Base-by-base conservation (phyloP, 2,329 filamentous ascomycete species). In the Cladosporium oxysporum region DNA sequence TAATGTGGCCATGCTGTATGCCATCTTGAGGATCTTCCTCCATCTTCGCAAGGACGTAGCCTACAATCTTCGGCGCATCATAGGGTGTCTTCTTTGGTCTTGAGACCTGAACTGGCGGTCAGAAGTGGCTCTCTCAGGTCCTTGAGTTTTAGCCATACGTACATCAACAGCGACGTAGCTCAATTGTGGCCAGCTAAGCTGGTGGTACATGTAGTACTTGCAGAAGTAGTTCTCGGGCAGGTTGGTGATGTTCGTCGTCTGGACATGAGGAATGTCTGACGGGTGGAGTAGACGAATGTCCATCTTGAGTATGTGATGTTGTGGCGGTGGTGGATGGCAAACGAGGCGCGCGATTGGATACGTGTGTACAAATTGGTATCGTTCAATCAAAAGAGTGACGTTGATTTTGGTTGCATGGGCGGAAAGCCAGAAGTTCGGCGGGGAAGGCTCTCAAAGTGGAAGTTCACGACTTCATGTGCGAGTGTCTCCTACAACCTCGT, bases 141-240 rank as follows among this genome's bases (percentile, higher is more conserved):
- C 12, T 23, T 2, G 8, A 16, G 1, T 5, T 21, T 78, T 80
- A 75, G 21, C 12, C 1, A 14, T n/a, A 63, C 61, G 18, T 71
- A 83, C 82, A 79, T 98, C 94, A 74, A 99, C 93, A 72, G 95
- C 95, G 66, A 99, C 94, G 80, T 93, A 98, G 80, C 90, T 94
- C 71, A 99, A 88, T 82, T 98, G 94, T 55, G 95, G 95, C 95
- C 95, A 99, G 73, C 93, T 96, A 71, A 98, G 88, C 18, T 94
- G 93, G 81, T 99, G 95, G 87, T 99, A 99, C 76, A 99, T 89
- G 84, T 99, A 99, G 86, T 99, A 99, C 86, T 99, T 99, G 82
- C 97, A 91, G 80, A 98, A 98, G 87, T 99, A 99, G 85, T 99
- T 99, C 81, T 99, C 95, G 71, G 95, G 95, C 63, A 99, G 87